Base-by-base conservation (phyloP, 1,284 basidiomycete species). In the Rhodotorula sp. region DNA sequence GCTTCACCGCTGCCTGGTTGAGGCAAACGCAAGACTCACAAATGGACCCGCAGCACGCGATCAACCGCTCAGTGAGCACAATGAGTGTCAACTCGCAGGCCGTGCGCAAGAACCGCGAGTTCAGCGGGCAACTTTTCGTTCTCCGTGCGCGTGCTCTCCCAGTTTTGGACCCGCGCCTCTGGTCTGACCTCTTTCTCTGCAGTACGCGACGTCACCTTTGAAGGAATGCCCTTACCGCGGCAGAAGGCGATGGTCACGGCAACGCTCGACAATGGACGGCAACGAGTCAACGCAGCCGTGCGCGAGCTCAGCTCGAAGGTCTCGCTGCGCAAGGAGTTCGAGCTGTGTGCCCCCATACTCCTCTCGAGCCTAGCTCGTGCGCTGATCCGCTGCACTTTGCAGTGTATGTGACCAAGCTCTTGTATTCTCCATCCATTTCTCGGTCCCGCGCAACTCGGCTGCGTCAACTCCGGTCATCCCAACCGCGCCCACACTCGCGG, bases 181-280 rank as follows among this genome's bases (percentile, higher is more conserved):
- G 61, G 25, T 53, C 49, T 52, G 9, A 44, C 2, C 60, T 45
- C 16, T 61, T n/a, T 68, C 61, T 41, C 14, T 45, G 23, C 77
- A 93, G 92, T 96, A n/a, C 80, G 91, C 42, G 88, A 89, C n/a
- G 85, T 93, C 67, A 89, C 87, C 78, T 85, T 85, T 55, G 83
- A 95, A 42, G 84, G 86, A 71, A 82, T 94, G 42, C 92, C 93
- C 2, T 76, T 96, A 17, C 93, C 93, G 0, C 82, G 83, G 23
- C 85, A 91, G 74, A 83, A 87, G 0, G 94, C 94, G 0, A 85
- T 84, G 49, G 85, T 97, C 77, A 90, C 89, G n/a, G 92, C 92
- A 80, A 93, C 92, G 0, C 85, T 99, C 70, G 96, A 97, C 83
- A 98, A 98, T 78, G 94, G 95, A 13, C 93, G 97, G 69, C 94